Base-by-base conservation (phyloP, 805 yeast genomes). In the Cyberlindnera americana region DNA sequence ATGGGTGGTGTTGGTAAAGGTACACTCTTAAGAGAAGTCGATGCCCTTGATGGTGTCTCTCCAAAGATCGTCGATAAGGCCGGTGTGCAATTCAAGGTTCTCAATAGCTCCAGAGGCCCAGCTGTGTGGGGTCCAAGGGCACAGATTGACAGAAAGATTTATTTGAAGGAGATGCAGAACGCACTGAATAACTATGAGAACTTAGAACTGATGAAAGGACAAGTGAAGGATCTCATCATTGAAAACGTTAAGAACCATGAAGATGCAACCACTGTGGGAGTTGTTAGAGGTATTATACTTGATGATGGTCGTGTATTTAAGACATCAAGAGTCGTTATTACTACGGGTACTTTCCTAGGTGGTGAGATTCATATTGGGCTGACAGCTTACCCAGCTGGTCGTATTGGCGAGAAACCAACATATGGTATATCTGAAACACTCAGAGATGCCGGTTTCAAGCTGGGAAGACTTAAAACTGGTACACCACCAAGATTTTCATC, bases 1-100 rank as follows among this genome's bases (percentile, higher is more conserved):
- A 86, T 89, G 83, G 99, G 99, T 26, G 99, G 99, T 46, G 90
- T 93, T 40, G 99, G 99, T 1, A 93, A 93, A 57, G 99, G 99
- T 13, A 91, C 96, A 0, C 65, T 93, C 29, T 65, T 93, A 27
- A 75, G 87, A 49, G 99, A 93, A 64, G 88, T 93, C 12, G 99
- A 93, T 67, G 98, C 99, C 0, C 65, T 93, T 32, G 99, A 91
- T 60, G 99, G 99, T 8, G 84, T 91, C 1, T 79, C 95, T 5
- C 80, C 90, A 0, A 69, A 75, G 43, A 78, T 93, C n/a, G 89
- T 93, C 2, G 99, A 93, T 63, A 69, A 73, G 52, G 95, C 98
- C 0, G 99, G 98, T 0, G 84, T 90, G 22, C 96, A 90, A 59
- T 93, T 81, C 63, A 88, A 87, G 54, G 80, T 87, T 46, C 68